A percentile compares a stretch with the other conserved stretches of the same genome.
Evolutionary conservation across 202 grass and related monocot species (phyloP).

Genomic region (Setaria italica): DNA sequence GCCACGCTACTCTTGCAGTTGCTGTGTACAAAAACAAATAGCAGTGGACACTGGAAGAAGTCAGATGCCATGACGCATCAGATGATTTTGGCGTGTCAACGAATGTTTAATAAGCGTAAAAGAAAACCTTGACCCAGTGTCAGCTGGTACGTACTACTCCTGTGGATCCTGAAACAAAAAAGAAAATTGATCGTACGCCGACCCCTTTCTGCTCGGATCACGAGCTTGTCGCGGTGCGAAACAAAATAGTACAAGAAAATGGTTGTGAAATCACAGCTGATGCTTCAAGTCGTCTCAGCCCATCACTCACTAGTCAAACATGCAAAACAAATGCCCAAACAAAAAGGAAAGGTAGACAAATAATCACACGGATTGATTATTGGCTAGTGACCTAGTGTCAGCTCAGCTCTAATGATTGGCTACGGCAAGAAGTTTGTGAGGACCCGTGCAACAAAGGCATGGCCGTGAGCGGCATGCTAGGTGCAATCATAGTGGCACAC

Average conservation of each 20-base stretch:
- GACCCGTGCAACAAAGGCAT: neutral
- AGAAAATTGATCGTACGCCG: neutral
- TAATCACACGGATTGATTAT: slow-evolving; percentile 17
- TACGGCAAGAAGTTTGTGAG: neutral
- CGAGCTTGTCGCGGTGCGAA: neutral
- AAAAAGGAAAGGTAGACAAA: neutral
- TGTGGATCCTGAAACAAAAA: neutral
- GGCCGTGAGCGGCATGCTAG: slow-evolving; percentile 11
- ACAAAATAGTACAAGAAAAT: neutral
- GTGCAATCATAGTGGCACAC: neutral
- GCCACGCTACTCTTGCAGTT: neutral
- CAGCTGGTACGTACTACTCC: neutral
- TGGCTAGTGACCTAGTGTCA: neutral
- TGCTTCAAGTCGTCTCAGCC: slow-evolving; percentile 11
- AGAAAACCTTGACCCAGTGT: neutral
- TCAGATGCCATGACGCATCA: neutral
- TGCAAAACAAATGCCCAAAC: neutral
- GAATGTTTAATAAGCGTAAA: neutral
- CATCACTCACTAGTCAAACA: slow-evolving; percentile 29
- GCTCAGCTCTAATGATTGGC: slow-evolving; percentile 33
- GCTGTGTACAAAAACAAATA: neutral
- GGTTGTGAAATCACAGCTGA: neutral
- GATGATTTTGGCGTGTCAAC: neutral
- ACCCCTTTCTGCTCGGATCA: slow-evolving; percentile 25
- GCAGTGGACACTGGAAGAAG: neutral